phyloP scores from a whole-genome alignment of 2,329 filamentous ascomycete genomes.

The Rhinocladiella similis region DNA sequence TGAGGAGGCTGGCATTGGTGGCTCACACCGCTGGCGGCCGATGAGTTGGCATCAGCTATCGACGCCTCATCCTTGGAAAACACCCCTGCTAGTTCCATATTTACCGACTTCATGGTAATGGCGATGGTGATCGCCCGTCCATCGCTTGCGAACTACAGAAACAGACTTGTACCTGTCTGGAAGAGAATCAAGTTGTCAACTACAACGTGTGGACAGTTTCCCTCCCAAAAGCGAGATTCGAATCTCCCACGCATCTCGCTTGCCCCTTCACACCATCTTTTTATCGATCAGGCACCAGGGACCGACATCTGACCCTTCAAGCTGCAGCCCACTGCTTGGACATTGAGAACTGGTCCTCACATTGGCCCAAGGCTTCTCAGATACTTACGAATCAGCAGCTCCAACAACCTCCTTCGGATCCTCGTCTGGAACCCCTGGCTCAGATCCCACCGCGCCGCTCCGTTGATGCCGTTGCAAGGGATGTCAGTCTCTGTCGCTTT shows the following conservation, averaged over 20 bases:
- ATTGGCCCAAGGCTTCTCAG: conserved; percentile 5
- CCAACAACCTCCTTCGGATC: not conserved
- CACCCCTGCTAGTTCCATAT: not conserved
- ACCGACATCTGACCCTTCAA: not conserved
- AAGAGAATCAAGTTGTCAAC: too few species aligned
- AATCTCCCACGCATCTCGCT: not conserved
- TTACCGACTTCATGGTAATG: not conserved
- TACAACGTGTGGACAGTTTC: not conserved
- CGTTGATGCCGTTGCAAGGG: not conserved
- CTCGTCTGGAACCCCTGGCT: not conserved
- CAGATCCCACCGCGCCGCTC: not conserved
- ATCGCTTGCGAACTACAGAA: not conserved
- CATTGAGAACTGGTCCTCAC: not conserved
- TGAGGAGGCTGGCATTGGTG: conserved; percentile 3
- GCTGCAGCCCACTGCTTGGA: not conserved
- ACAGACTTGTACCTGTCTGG: not conserved
- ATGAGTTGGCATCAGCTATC: conserved; percentile 16
- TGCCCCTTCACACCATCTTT: not conserved
- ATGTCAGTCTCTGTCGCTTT: not conserved
- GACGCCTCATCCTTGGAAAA: conserved; percentile 4
- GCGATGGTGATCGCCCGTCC: not conserved
- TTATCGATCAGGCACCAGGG: not conserved
- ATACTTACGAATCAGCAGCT: conserved; percentile 11
- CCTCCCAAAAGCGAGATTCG: not conserved
- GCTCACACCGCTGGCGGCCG: conserved; percentile 4